These are phyloP conservation scores for Rhododendron henanense DNA, from an alignment of 148 eudicot species.

Conservation along the genomic window DNA sequence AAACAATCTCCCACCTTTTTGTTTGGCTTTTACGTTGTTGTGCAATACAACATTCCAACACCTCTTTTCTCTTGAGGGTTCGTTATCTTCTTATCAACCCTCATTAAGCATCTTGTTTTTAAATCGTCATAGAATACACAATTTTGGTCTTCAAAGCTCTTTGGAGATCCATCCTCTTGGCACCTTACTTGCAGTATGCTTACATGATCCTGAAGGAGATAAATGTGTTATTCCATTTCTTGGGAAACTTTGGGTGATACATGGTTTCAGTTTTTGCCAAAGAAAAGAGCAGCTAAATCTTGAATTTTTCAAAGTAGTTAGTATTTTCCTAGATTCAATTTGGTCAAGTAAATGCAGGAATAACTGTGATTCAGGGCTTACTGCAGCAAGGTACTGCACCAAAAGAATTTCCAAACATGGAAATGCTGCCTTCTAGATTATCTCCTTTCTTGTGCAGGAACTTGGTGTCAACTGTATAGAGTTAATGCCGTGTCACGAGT, in stretches of 20 bases:
- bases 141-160: not conserved
- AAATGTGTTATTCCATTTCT: not conserved
- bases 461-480: constrained; percentile 98
- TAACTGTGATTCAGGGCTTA: not conserved
- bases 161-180: not conserved
- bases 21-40: not conserved
- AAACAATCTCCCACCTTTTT: constrained; percentile 4
- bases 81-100: not conserved
- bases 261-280: not conserved
- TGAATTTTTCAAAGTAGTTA: not conserved
- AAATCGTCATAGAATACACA: not conserved
- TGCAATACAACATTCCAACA: not conserved
- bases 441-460: constrained; percentile 60
- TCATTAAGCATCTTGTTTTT: not conserved
- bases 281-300: not conserved
- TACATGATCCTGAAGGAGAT: not conserved
- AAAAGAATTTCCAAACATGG: not conserved
- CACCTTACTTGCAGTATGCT: not conserved
- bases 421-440: not conserved
- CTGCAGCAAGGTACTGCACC: not conserved
- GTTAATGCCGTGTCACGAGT: constrained; percentile 98
- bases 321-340: not conserved
- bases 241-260: not conserved
- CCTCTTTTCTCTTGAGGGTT: not conserved
- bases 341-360: not conserved